Conservation (phyloP, 352 stramenopile genomes). For the Globisporangium nodosum region DNA sequence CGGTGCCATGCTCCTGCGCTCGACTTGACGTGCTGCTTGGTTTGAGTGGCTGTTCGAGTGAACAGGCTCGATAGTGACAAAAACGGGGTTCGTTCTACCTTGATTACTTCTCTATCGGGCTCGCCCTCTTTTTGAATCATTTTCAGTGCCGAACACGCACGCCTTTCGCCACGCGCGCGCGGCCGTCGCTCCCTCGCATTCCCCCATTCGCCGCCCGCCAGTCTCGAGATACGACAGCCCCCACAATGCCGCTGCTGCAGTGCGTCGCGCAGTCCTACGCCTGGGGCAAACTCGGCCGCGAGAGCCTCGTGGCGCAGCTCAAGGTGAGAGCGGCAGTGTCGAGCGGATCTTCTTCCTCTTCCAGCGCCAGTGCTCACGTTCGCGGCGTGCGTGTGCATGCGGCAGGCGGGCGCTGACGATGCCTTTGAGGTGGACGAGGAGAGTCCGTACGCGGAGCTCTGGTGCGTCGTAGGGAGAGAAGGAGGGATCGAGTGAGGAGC, state of each 20-base stretch:
- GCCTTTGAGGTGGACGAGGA: slow-evolving; percentile 38
- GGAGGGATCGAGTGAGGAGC: neutral
- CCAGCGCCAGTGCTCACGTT: neutral
- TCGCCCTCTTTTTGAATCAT: no score
- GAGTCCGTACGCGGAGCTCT: slow-evolving; percentile 84
- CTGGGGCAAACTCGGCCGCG: slow-evolving; percentile 85
- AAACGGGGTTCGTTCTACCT: no score
- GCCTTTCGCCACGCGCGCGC: no score
- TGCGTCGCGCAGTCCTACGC: slow-evolving; percentile 88
- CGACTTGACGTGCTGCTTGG: neutral
- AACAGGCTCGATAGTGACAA: no score
- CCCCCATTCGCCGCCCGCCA: slow-evolving; percentile 1
- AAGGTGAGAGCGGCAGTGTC: slow-evolving; percentile 36
- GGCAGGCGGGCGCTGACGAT: slow-evolving; percentile 37
- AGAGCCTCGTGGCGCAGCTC: slow-evolving; percentile 84
- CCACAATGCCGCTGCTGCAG: slow-evolving; percentile 67
- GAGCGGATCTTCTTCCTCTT: neutral
- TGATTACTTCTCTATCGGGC: no score
- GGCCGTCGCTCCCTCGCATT: neutral
- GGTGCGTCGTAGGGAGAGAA: slow-evolving; percentile 29
- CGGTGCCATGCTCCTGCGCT: slow-evolving; percentile 19
- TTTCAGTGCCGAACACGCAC: no score
- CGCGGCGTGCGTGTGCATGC: neutral
- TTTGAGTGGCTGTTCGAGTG: neutral
- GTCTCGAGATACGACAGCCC: no score